phyloP scores from a whole-genome alignment of 108 stramenopile species.

The Tribonema minus region DNA sequence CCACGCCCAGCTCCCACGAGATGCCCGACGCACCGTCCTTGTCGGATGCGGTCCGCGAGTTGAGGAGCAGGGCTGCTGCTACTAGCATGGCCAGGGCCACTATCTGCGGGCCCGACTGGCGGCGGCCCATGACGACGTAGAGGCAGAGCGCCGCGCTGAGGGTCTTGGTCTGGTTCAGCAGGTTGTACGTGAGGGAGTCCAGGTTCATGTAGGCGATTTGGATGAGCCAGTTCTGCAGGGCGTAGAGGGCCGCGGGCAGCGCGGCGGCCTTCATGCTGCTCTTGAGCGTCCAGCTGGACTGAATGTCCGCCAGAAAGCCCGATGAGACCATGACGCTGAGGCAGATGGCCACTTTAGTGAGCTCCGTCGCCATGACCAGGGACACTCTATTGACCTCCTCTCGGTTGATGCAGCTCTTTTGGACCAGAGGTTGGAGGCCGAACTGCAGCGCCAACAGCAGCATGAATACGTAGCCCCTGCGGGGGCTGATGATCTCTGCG shows the following conservation, averaged over 20 bases:
- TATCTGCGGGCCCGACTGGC: slow-evolving; percentile 73
- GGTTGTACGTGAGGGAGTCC: slow-evolving; percentile 84
- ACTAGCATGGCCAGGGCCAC: slow-evolving; percentile 76
- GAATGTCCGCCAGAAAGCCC: background rate
- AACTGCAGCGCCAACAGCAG: slow-evolving; percentile 67
- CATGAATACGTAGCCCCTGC: slow-evolving; percentile 25
- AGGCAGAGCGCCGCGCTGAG: slow-evolving; percentile 84
- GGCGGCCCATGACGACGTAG: slow-evolving; percentile 76
- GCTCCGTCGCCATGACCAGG: slow-evolving; percentile 59
- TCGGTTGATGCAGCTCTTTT: slow-evolving; percentile 62
- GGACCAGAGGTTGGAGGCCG: slow-evolving; percentile 82
- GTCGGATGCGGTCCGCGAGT: slow-evolving; percentile 45
- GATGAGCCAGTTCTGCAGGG: slow-evolving; percentile 80
- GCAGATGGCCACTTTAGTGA: slow-evolving; percentile 68
- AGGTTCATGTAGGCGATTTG: slow-evolving; percentile 82
- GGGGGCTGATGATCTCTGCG: background rate
- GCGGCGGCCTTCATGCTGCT: slow-evolving; percentile 57
- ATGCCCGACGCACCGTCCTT: background rate
- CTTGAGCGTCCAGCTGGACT: slow-evolving; percentile 31
- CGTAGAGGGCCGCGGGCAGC: slow-evolving; percentile 79
- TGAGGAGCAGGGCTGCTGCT: slow-evolving; percentile 62
- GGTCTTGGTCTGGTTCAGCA: slow-evolving; percentile 94
- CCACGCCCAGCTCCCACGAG: slow-evolving; percentile 13
- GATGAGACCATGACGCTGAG: background rate
- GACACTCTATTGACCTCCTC: slow-evolving; percentile 53